Percentiles rank a stretch among this genome's conserved stretches.
These are phyloP conservation scores for Saccharomyces hybrid DNA, from an alignment of 1,139 yeast species.

Conservation along the genomic window DNA sequence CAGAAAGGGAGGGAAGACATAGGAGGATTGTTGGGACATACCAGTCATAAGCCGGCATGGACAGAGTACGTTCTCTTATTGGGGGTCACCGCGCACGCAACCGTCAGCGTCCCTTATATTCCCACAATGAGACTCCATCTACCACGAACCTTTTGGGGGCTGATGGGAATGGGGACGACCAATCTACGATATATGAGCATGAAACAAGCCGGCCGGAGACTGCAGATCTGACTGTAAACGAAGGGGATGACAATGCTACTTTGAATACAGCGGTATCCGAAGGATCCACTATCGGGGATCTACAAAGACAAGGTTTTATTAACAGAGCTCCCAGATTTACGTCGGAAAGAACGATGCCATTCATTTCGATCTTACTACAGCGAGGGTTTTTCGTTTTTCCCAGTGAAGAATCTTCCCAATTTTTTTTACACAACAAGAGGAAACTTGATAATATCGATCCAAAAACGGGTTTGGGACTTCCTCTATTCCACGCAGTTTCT, in stretches of 20 bases:
- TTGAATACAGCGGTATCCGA: slow-evolving; percentile 21
- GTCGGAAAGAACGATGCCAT: slow-evolving; percentile 26
- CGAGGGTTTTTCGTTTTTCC: slow-evolving; percentile 31
- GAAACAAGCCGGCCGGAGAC: background rate
- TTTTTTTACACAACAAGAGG: slow-evolving; percentile 26
- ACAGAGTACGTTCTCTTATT: slow-evolving; percentile 16
- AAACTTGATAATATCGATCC: slow-evolving; percentile 18
- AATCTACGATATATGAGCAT: slow-evolving; percentile 14
- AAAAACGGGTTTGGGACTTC: slow-evolving; percentile 28
- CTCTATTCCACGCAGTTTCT: slow-evolving; percentile 31
- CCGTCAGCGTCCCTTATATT: background rate
- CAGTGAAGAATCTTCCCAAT: slow-evolving; percentile 26
- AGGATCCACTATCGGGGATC: slow-evolving; percentile 24
- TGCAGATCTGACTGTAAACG: background rate
- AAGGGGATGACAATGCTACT: slow-evolving; percentile 11
- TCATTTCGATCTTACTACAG: slow-evolving; percentile 27
- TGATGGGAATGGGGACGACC: slow-evolving; percentile 13
- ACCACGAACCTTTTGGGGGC: background rate
- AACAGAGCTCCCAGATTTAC: slow-evolving; percentile 25
- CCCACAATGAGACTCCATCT: background rate
- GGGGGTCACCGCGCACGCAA: slow-evolving; percentile 8
- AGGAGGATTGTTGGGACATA: background rate
- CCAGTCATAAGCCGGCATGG: slow-evolving; percentile 6
- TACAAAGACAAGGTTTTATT: slow-evolving; percentile 21
- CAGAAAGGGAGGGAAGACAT: background rate